Base-by-base conservation (phyloP, 2,329 filamentous ascomycete genomes). In the Raffaelea ambrosiae region DNA sequence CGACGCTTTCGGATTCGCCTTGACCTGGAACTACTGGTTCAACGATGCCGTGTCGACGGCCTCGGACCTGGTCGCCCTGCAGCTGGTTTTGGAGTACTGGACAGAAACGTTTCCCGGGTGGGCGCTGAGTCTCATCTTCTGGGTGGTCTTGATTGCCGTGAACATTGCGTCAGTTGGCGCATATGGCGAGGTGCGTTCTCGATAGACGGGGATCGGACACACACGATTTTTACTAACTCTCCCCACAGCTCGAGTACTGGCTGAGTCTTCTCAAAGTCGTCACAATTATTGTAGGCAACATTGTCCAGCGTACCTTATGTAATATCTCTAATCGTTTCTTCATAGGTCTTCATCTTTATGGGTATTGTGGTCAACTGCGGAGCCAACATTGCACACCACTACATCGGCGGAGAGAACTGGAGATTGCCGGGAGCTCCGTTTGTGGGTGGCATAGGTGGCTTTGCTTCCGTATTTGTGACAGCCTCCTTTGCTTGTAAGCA, bases 1-100 rank as follows among this genome's bases (percentile, higher is more conserved):
- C 58, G 81, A 79, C 10, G 81, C 81, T 48, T 69, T 88, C 43
- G 84, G 84, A 7, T 89, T 89, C 57, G 76, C 84, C 19, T 84
- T 89, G 75, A 86, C 86, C n/a, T 90, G 86, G 86, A 81, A 87
- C 51, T 90, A 90, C 65, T 90, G 83, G 82, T 88, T 88, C 59
- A 82, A 84, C 58, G 78, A 83, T 61, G 79, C 79, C 2, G 73
- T 79, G 1, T 73, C 71, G 0, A 77, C 73, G 2, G 80, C 79
- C 0, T 68, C 77, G 0, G 80, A 84, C 62, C 63, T 84, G 22
- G 76, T 83, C 19, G 72, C 76, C 0, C 59, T 79, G 31, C 76
- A 79, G 57, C 68, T 88, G 43, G 84, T 89, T 48, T 85, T 89
- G 53, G 80, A 88, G 61, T 89, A 84, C 63, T 89, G 85, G 86